phyloP scores from a whole-genome alignment of 257 asterid genomes.

The Ligustrum vulgare region DNA sequence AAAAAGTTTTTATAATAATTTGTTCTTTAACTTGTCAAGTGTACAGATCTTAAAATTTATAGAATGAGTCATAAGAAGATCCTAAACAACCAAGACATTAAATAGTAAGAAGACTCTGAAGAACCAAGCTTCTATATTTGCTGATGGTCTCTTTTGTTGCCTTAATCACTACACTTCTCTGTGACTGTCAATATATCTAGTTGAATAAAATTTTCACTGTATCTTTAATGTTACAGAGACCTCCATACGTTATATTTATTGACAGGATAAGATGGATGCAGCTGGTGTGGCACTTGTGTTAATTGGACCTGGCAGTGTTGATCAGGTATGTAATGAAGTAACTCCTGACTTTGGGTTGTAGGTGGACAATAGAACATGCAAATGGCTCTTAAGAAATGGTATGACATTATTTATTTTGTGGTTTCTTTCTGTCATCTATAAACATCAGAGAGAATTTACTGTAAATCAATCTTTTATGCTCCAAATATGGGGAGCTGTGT shows the following conservation, averaged over 20 bases:
- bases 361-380: background rate
- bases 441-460: background rate
- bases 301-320: conserved; percentile 94
- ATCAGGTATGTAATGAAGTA: conserved; percentile 58
- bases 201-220: background rate
- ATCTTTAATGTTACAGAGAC: background rate
- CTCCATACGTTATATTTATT: conserved; percentile 25
- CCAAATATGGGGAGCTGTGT: background rate
- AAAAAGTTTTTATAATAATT: background rate
- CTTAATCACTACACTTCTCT: background rate
- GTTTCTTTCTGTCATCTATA: background rate
- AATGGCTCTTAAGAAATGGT: conserved; percentile 6
- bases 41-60: background rate
- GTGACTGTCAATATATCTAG: background rate
- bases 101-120: background rate
- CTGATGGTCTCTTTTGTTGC: background rate
- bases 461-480: background rate
- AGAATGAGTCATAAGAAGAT: background rate
- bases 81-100: background rate
- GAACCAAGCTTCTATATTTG: background rate
- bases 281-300: conserved; percentile 88
- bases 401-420: background rate
- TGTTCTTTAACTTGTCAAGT: background rate
- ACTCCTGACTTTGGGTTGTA: conserved; percentile 8
- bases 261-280: conserved; percentile 89